Evolutionary conservation across 192 early-diverging fungal genomes (phyloP).

Genomic region (Gaertneriomyces semiglobifer): DNA sequence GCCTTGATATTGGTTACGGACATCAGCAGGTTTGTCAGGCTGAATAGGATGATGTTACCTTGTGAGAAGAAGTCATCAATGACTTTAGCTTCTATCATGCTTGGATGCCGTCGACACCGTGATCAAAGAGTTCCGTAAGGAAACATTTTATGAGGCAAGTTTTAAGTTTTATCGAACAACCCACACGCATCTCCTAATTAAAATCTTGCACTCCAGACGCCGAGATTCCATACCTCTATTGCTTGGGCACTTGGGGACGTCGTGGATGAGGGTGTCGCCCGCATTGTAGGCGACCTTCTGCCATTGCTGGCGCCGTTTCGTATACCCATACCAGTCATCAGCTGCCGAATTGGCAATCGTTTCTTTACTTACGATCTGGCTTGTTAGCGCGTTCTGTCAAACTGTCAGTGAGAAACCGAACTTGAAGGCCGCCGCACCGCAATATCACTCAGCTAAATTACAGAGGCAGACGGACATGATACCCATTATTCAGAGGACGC

Average conservation of each 20-base stretch:
- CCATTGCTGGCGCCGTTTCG: not conserved
- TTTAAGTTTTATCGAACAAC: not conserved
- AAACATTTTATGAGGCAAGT: slow-evolving; percentile 16
- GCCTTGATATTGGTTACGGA: slow-evolving; percentile 46
- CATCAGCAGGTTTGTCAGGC: slow-evolving; percentile 32
- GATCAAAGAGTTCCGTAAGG: slow-evolving; percentile 9
- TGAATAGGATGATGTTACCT: slow-evolving; percentile 25
- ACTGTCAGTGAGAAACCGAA: no score
- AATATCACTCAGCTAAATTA: no score
- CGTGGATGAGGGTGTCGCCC: not conserved
- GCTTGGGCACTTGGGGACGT: not conserved
- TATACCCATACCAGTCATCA: not conserved
- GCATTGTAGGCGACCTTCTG: not conserved
- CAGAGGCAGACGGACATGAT: no score
- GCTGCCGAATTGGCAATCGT: not conserved
- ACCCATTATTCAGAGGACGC: no score
- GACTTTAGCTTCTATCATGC: not conserved
- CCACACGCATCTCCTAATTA: not conserved
- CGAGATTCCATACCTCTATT: slow-evolving; percentile 13
- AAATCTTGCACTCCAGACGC: not conserved
- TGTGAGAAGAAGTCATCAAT: not conserved
- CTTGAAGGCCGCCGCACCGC: no score
- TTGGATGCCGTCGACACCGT: slow-evolving; percentile 15
- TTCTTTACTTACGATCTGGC: no score
- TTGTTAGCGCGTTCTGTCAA: no score